phyloP scores from a whole-genome alignment of 306 rosid species.

The Prinsepia uniflora region DNA sequence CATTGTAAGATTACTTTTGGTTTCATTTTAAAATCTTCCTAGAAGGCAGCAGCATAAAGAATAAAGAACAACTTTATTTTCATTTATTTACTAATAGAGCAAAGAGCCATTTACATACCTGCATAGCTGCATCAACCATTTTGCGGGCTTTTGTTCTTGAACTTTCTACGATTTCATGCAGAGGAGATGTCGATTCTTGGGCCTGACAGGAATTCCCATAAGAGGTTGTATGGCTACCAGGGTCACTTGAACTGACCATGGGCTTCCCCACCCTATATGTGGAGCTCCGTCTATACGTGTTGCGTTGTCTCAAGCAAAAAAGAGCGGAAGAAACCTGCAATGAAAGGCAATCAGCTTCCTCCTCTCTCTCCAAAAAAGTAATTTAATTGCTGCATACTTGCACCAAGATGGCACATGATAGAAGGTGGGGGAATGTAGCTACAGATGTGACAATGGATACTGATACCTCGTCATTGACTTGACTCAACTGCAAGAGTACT shows the following conservation, averaged over 20 bases:
- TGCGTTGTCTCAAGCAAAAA: constrained; percentile 77
- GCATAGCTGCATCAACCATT: constrained; percentile 70
- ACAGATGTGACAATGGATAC: constrained; percentile 25
- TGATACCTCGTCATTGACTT: constrained; percentile 76
- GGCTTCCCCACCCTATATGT: constrained; percentile 47
- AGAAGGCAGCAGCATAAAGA: background rate
- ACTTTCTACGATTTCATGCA: constrained; percentile 80
- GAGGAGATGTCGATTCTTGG: constrained; percentile 59
- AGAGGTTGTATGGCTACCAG: constrained; percentile 52
- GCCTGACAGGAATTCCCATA: constrained; percentile 46
- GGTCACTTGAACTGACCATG: constrained; percentile 43
- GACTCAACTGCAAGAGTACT: constrained; percentile 63
- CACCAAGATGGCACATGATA: background rate
- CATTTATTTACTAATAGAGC: too few relatives aligned
- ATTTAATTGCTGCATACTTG: constrained; percentile 15
- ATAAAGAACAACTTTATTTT: background rate
- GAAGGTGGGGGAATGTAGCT: constrained; percentile 13
- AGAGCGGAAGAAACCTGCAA: constrained; percentile 81
- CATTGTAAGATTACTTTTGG: background rate
- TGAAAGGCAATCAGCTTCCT: constrained; percentile 28
- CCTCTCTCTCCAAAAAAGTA: constrained; percentile 15
- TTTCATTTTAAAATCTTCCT: constrained; percentile 16
- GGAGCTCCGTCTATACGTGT: constrained; percentile 69
- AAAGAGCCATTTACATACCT: constrained; percentile 45
- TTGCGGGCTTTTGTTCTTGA: constrained; percentile 62